phyloP scores from a whole-genome alignment of 2,329 filamentous ascomycete species.

The Hysterium pulicare region DNA sequence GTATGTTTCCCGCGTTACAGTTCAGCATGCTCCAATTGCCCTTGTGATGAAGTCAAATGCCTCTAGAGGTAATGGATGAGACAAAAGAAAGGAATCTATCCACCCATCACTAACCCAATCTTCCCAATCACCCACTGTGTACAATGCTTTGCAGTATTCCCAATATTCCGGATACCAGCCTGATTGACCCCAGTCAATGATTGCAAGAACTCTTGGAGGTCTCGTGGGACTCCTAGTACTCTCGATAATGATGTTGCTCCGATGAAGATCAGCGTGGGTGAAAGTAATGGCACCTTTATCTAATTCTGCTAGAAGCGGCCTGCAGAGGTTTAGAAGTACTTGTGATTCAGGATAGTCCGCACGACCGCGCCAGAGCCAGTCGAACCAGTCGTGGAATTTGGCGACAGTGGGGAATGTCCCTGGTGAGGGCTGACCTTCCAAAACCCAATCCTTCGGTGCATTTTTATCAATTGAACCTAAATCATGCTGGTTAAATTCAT shows the following conservation, averaged over 20 bases:
- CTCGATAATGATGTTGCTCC: constrained; percentile 33
- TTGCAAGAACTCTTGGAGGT: constrained; percentile 18
- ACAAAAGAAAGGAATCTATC: constrained; percentile 9
- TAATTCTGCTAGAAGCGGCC: constrained; percentile 17
- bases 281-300: constrained; percentile 29
- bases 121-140: constrained; percentile 8
- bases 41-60: constrained; percentile 7
- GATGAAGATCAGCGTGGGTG: constrained; percentile 36
- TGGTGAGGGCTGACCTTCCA: constrained; percentile 12
- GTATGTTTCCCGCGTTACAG: too few species aligned
- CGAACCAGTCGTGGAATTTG: constrained; percentile 26
- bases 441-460: constrained; percentile 8
- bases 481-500: too few species aligned
- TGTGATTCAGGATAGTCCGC: constrained; percentile 17
- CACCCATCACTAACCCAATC: constrained; percentile 11
- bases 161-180: constrained; percentile 38
- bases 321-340: constrained; percentile 19
- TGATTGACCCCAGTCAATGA: constrained; percentile 36
- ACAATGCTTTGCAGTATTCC: constrained; percentile 33
- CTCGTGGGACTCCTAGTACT: constrained; percentile 15
- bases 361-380: constrained; percentile 15
- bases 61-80: constrained; percentile 6
- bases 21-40: constrained; percentile 1
- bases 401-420: constrained; percentile 20
- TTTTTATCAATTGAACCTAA: too few species aligned